Evolutionary conservation across 192 early-diverging fungal genomes (phyloP).

Genomic region (Coemansia sp.): DNA sequence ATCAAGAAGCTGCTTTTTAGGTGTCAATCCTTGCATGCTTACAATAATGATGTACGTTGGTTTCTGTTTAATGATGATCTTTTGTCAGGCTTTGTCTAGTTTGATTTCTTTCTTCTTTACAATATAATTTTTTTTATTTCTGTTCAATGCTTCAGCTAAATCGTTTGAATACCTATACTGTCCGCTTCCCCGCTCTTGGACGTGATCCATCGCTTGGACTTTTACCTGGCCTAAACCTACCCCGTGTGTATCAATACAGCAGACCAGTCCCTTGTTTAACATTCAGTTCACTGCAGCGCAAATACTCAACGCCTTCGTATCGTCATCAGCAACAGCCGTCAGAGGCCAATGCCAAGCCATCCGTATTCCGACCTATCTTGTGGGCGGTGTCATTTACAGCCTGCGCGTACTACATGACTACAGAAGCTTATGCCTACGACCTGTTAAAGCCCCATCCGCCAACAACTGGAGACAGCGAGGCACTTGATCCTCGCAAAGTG

Average conservation of each 20-base stretch:
- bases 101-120: neutral
- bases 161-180: neutral
- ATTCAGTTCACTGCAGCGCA: neutral
- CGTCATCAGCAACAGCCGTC: neutral
- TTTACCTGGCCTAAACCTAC: neutral
- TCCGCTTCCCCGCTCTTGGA: neutral
- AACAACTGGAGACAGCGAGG: neutral
- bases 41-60: neutral
- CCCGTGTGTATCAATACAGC: neutral
- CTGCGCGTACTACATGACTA: neutral
- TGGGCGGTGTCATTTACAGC: slow-evolving; percentile 1
- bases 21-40: neutral
- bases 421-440: neutral
- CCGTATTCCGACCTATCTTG: neutral
- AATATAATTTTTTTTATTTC: neutral
- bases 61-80: too few relatives aligned
- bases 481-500: neutral
- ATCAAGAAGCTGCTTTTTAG: neutral
- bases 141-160: neutral
- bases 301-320: neutral
- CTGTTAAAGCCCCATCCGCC: neutral
- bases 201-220: neutral
- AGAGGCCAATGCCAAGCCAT: neutral
- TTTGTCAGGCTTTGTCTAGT: neutral
- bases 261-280: neutral